Base-by-base conservation (phyloP, 169 alveolate genomes). In the Plasmodium cynomolgi region DNA sequence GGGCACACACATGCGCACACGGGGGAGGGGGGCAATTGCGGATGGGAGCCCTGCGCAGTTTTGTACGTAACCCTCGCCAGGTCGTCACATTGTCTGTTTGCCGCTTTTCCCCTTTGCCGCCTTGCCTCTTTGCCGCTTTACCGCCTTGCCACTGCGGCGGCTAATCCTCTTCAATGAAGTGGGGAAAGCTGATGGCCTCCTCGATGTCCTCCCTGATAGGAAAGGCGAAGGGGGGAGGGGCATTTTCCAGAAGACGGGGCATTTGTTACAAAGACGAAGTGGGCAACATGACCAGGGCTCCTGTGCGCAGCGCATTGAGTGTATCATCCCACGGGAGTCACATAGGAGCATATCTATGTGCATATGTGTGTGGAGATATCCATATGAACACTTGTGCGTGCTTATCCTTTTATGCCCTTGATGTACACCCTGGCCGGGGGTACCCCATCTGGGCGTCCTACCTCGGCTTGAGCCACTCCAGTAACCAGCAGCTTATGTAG, bases 391-490 rank as follows among this genome's bases (percentile, higher is more conserved):
- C 71, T 33, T 20, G 20, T 81, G 13, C 20, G 33, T 91, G 75
- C 31, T 26, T 81, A 5, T 88, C 17, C 20, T 13, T 37, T n/a
- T 88, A 9, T 13, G 33, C 29, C 50, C 41, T 47, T 82, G 58
- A 5, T 47, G 58, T 1, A 1, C 58, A 47, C 58, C 75, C 26
- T 0, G 29, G 33, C 0, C 31, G 73, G 20, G 73, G 29, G 13
- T 6, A 17, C 37, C 23, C 47, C 26, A 29, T 29, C 17, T 39
- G 31, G 23, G 26, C 15, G 83, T 20, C 75, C 39, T 84, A 73
- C 93, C 86, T 84, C 8, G 93, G 92, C n/a, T 73, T 39, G 13
- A 93, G 34, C 92, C 93, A 83, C 47, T 84, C 96, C 80, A 84
- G 56, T 15, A 93, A 23, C 31, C 84, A 72, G 37, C 93, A 81